These are phyloP conservation scores for Gymnopilus dilepis DNA, from an alignment of 768 basidiomycete species.

Conservation along the genomic window DNA sequence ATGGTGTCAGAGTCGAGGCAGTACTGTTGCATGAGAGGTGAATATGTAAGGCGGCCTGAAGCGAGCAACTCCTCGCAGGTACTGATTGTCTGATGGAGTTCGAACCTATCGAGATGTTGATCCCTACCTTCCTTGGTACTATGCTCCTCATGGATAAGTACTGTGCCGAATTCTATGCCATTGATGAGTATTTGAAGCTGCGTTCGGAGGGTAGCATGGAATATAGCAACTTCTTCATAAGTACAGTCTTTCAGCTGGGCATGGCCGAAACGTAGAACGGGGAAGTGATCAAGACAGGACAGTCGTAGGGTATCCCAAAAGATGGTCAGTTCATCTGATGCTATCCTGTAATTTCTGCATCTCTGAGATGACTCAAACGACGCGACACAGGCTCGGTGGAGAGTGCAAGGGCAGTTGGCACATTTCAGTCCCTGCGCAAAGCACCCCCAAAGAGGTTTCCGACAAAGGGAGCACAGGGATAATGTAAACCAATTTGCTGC, in stretches of 20 bases:
- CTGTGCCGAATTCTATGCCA: constrained; percentile 69
- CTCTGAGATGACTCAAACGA: constrained; percentile 27
- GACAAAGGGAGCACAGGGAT: constrained; percentile 72
- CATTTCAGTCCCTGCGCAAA: constrained; percentile 70
- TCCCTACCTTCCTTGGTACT: constrained; percentile 34
- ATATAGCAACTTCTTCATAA: constrained; percentile 74
- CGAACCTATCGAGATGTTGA: constrained; percentile 53
- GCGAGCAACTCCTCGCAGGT: constrained; percentile 57
- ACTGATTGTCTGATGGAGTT: constrained; percentile 58
- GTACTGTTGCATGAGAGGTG: constrained; percentile 56
- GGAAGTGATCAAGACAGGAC: constrained; percentile 62
- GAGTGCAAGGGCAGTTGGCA: constrained; percentile 60
- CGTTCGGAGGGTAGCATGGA: constrained; percentile 62
- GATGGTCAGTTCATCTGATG: constrained; percentile 56
- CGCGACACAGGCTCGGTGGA: constrained; percentile 57
- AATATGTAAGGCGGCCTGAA: constrained; percentile 46
- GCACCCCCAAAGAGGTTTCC: constrained; percentile 75
- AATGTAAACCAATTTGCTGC: constrained; percentile 74
- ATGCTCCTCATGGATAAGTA: constrained; percentile 47
- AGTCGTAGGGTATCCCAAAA: constrained; percentile 54
- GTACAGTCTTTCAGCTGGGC: constrained; percentile 52
- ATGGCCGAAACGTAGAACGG: constrained; percentile 46
- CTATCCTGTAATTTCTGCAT: constrained; percentile 46
- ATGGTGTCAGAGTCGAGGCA: constrained; percentile 51
- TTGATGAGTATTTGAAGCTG: constrained; percentile 72